Evolutionary conservation across 768 basidiomycete species (phyloP).

Genomic region (Russula olivacea): DNA sequence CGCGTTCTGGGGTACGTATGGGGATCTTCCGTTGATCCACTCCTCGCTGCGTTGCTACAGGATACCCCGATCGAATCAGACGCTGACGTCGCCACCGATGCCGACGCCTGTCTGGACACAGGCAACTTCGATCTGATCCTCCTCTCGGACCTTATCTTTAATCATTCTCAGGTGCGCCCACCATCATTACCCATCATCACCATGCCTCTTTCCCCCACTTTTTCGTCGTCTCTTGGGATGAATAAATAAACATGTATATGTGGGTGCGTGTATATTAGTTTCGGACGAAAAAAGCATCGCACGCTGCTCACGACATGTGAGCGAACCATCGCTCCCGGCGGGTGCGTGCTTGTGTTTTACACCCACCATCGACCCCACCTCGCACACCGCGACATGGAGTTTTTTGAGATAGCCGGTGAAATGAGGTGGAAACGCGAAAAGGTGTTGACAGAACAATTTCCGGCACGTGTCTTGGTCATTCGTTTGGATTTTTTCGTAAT

Average conservation of each 20-base stretch:
- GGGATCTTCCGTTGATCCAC: conserved; percentile 52
- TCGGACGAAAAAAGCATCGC: conserved; percentile 52
- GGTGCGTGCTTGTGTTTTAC: conserved; percentile 72
- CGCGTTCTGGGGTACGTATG: conserved; percentile 64
- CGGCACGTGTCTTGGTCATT: conserved; percentile 38
- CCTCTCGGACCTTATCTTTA: conserved; percentile 90
- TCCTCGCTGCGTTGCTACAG: conserved; percentile 35
- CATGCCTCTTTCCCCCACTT: neutral
- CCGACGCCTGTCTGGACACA: conserved; percentile 22
- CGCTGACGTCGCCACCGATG: neutral
- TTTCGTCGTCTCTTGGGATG: neutral
- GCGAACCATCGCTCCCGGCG: conserved; percentile 28
- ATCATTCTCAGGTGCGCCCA: conserved; percentile 77
- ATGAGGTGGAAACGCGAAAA: conserved; percentile 70
- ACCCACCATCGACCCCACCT: conserved; percentile 84
- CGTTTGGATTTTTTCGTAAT: no score
- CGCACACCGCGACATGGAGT: conserved; percentile 75
- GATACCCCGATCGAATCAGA: neutral
- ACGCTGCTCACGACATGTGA: conserved; percentile 75
- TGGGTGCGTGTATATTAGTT: neutral
- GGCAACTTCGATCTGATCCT: conserved; percentile 71
- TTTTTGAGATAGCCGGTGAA: conserved; percentile 59
- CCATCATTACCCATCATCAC: neutral
- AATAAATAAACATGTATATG: neutral
- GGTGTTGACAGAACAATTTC: conserved; percentile 56